Base-by-base conservation (phyloP, 2,329 filamentous ascomycete species). In the Penicillium fuscoglaucum region DNA sequence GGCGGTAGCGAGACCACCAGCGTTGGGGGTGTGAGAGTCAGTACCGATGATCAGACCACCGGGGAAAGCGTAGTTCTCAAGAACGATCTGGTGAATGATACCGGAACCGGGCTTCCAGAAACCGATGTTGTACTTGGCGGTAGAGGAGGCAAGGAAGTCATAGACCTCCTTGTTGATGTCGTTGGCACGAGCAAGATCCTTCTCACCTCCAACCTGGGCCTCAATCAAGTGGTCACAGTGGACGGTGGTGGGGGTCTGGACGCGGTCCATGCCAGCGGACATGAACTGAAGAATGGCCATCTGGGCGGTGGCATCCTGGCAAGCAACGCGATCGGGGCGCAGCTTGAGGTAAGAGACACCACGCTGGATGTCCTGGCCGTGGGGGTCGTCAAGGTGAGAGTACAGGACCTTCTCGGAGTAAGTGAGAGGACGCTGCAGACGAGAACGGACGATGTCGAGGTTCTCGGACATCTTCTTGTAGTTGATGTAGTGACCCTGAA, bases 281-380 rank as follows among this genome's bases (percentile, higher is more conserved):
- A 99, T 99, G 86, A 99, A 99, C 83, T 99, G 95, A 60, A 99
- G 85, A 69, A 99, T 96, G 66, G 95, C 95, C 95, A 99, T 99
- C 85, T 99, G 95, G 65, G 95, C 95, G 61, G 95, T 98, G 76
- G 95, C 95, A 86, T 99, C 95, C 84, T 99, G 95, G 85, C 95
- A 98, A 78, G 95, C 95, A 72, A 99, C 95, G 79, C 95, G 91
- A 77, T 99, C 95, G 58, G 95, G 95, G 67, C 95, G 90, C 69
- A 99, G 88, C 84, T 93, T 97, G 68, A 99, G 87, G 82, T 99
- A 98, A 61, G 93, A 97, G 71, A 86, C 87, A 74, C 95, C 95
- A 77, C 95, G 91, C 87, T 97, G 87, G 71, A 99, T 96, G 51
- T 98, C 93, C 80, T 98, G 93, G 69, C 87, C 89, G 73, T 98